These are phyloP conservation scores for Pyrenophora seminiperda DNA, from an alignment of 2,329 filamentous ascomycete genomes.

Conservation along the genomic window DNA sequence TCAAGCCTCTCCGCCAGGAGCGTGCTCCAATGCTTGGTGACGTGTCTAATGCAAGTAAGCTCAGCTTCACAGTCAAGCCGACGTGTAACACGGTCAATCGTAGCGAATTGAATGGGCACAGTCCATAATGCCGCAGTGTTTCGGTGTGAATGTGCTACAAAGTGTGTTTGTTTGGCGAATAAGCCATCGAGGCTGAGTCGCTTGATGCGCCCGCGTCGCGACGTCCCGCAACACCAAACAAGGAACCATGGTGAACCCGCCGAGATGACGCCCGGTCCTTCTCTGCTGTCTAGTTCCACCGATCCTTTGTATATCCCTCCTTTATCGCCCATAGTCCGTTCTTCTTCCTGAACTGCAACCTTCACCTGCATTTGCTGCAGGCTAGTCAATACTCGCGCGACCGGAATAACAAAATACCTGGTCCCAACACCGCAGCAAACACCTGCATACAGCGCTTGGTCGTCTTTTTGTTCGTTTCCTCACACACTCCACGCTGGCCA, in stretches of 20 bases:
- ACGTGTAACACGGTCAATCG: background rate
- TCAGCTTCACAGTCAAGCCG: constrained; percentile 1
- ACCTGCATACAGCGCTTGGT: constrained; percentile 8
- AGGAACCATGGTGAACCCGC: constrained; percentile 18
- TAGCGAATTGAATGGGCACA: constrained; percentile 1
- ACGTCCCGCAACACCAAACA: constrained; percentile 26
- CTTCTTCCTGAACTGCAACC: constrained; percentile 3
- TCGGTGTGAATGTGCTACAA: constrained; percentile 12
- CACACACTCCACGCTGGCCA: constrained; percentile 9
- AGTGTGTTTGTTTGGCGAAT: constrained; percentile 12
- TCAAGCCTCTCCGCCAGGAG: constrained; percentile 30
- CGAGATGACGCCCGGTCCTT: constrained; percentile 26
- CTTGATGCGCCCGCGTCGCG: constrained; percentile 3
- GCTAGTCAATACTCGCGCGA: constrained; percentile 15
- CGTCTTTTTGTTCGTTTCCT: constrained; percentile 5
- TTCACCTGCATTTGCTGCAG: constrained; percentile 14
- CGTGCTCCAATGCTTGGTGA: constrained; percentile 31
- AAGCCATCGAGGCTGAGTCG: constrained; percentile 12
- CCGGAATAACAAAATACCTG: constrained; percentile 16
- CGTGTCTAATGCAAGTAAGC: constrained; percentile 23
- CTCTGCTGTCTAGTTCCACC: constrained; percentile 8
- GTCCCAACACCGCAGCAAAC: constrained; percentile 5
- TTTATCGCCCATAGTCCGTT: constrained; percentile 1
- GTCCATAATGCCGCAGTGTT: constrained; percentile 4
- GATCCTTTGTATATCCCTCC: constrained; percentile 11